Evolutionary conservation across 176 grass and related monocot genomes (phyloP).

Genomic region (Avena atlantica): DNA sequence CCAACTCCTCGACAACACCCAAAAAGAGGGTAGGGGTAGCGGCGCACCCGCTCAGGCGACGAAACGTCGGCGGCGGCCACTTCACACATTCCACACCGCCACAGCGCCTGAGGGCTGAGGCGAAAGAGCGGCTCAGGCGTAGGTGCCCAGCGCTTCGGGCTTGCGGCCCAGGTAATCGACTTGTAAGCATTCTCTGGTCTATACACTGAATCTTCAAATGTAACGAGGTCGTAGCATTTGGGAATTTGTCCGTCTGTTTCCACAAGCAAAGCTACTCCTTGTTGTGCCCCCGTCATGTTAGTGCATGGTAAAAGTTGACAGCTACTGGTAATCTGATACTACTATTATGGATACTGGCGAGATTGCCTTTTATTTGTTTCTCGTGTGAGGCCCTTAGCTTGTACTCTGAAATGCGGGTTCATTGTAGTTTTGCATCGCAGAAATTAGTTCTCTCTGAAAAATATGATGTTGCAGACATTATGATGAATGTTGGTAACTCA

Average conservation of each 20-base stretch:
- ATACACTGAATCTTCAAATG: background rate
- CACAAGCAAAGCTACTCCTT: background rate
- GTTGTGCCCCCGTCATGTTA: background rate
- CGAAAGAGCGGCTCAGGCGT: background rate
- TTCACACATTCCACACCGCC: background rate
- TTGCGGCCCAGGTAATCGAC: background rate
- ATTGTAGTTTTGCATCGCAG: background rate
- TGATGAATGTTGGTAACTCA: background rate
- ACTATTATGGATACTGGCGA: background rate
- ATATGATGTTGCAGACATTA: background rate
- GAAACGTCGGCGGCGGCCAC: conserved; percentile 7
- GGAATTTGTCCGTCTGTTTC: too few relatives aligned
- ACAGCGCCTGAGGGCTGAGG: background rate
- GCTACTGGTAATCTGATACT: background rate
- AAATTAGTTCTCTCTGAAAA: background rate
- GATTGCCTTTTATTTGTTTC: background rate
- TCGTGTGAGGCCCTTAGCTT: background rate
- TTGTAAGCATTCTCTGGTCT: background rate
- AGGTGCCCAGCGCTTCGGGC: background rate
- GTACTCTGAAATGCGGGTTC: background rate
- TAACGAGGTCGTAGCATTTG: background rate
- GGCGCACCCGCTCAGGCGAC: background rate
- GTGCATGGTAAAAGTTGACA: background rate
- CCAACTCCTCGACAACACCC: background rate
- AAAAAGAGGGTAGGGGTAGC: background rate